Base-by-base conservation (phyloP, 2,329 filamentous ascomycete genomes). In the Pyrenochaeta sp. region DNA sequence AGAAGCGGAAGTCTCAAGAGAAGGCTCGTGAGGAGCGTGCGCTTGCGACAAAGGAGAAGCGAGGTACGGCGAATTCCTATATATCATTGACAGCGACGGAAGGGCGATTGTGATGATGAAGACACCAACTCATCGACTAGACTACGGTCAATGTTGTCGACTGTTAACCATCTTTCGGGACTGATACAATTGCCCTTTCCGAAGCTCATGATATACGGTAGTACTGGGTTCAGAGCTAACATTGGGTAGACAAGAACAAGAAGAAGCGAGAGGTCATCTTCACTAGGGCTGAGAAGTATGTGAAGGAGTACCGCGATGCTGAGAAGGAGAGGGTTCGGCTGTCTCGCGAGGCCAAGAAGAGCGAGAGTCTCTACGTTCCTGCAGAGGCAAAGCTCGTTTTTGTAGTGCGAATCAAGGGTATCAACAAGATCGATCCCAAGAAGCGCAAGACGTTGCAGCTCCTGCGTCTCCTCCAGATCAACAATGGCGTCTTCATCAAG, bases 351-450 rank as follows among this genome's bases (percentile, higher is more conserved):
- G 91, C 92, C 82, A 96, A 96, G 87, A 85, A 91, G 82, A 88
- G 91, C 77, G 94, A 94, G 80, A 90, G 87, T 79, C 95, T 94
- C 87, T 95, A 96, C 83, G 90, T 99, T 71, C 89, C 92, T 66
- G 93, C 91, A 65, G 92, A 99, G 87, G 83, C 91, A 78, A 97
- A 97, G 85, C 86, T 99, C 77, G 92, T 94, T 84, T 99, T 99
- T 81, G 88, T 99, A 75, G 84, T 98, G 82, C 94, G 95, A 81
- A 99, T 99, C 87, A 99, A 99, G 92, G 95, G 89, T 96, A 98
- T 99, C 92, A 98, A 98, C 91, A 99, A 99, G 91, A 98, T 99
- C 76, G 89, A 96, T 79, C 95, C 95, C 74, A 98, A 99, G 91
- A 96, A 96, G 82, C 93, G 95, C 87, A 99, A 99, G 90, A 98